These are phyloP conservation scores for Aspergillus sclerotiicarbonarius DNA, from an alignment of 495 filamentous ascomycete species.

Conservation along the genomic window DNA sequence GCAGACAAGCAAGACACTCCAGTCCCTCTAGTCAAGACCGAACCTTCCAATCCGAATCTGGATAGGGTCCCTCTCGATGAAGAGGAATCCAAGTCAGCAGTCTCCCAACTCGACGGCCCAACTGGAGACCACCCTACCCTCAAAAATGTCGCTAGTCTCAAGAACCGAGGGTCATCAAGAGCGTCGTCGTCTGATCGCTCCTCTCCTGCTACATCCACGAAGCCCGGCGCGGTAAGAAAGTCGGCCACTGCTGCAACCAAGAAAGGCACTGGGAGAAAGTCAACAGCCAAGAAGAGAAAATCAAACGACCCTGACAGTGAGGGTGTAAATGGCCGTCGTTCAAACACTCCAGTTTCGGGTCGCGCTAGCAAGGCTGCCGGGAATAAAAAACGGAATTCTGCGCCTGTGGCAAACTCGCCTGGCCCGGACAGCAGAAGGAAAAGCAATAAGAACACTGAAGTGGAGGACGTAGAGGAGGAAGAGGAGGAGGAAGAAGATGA, in stretches of 20 bases:
- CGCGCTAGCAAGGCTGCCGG: constrained; percentile 48
- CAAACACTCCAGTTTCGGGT: constrained; percentile 48
- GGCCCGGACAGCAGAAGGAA: constrained; percentile 41
- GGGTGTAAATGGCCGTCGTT: constrained; percentile 40
- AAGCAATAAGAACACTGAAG: constrained; percentile 21
- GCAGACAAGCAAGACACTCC: constrained; percentile 19
- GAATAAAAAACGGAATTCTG: constrained; percentile 40
- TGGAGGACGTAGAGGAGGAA: constrained; percentile 21
- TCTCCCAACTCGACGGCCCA: constrained; percentile 30
- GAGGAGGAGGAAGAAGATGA: constrained; percentile 29
- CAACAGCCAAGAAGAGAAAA: constrained; percentile 58
- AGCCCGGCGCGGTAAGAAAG: constrained; percentile 37
- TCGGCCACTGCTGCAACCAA: constrained; percentile 41
- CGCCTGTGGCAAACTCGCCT: constrained; percentile 38
- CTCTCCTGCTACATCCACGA: constrained; percentile 33
- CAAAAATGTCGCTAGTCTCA: constrained; percentile 41
- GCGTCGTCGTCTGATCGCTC: constrained; percentile 37
- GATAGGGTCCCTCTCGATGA: constrained; percentile 32
- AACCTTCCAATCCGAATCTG: constrained; percentile 30
- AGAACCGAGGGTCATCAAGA: constrained; percentile 32
- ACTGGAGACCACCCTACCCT: constrained; percentile 39
- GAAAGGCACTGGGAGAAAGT: constrained; percentile 58
- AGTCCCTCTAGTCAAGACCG: constrained; percentile 35
- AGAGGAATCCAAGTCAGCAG: constrained; percentile 27
- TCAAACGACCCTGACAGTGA: constrained; percentile 45